Evolutionary conservation across 1,284 basidiomycete species (phyloP).

Genomic region (Sporisorium exsertum): DNA sequence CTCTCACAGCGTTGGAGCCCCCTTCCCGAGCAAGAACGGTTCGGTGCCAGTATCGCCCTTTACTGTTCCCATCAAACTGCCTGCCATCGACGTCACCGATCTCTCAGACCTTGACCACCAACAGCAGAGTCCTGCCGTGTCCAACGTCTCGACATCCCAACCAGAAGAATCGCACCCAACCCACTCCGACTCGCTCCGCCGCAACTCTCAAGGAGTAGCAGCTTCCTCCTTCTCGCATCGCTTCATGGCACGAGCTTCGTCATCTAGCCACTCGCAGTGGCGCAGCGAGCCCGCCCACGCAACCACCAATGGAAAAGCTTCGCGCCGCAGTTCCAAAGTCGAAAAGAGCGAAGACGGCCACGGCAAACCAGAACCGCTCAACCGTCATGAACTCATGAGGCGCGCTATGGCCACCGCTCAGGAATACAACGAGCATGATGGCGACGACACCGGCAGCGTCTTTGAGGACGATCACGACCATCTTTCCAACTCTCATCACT

Average conservation of each 20-base stretch:
- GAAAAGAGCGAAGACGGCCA: conserved; percentile 50
- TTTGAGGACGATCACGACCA: conserved; percentile 43
- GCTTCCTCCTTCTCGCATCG: conserved; percentile 5
- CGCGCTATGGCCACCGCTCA: conserved; percentile 60
- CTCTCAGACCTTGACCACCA: conserved; percentile 21
- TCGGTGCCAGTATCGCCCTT: conserved; percentile 41
- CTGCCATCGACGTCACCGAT: conserved; percentile 50
- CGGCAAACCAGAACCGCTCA: conserved; percentile 42
- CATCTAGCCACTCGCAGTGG: conserved; percentile 21
- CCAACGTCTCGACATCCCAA: conserved; percentile 21
- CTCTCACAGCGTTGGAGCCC: conserved; percentile 6
- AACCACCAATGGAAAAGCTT: conserved; percentile 19
- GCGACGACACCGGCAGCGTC: conserved; percentile 35
- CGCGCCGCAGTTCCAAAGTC: conserved; percentile 39
- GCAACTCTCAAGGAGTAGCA: not conserved
- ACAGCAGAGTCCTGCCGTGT: conserved; percentile 8
- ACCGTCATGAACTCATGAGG: conserved; percentile 64
- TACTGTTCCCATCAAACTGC: conserved; percentile 21
- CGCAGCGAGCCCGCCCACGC: conserved; percentile 21
- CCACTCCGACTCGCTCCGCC: conserved; percentile 2
- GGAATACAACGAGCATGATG: conserved; percentile 25
- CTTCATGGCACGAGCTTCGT: conserved; percentile 34
- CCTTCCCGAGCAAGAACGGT: conserved; percentile 10
- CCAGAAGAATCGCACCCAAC: not conserved
- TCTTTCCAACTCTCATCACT: conserved; percentile 43